Percentiles rank a stretch among this genome's conserved stretches.
These are phyloP conservation scores for Penicillium sp. DNA, from an alignment of 2,329 filamentous ascomycete species.

Conservation along the genomic window DNA sequence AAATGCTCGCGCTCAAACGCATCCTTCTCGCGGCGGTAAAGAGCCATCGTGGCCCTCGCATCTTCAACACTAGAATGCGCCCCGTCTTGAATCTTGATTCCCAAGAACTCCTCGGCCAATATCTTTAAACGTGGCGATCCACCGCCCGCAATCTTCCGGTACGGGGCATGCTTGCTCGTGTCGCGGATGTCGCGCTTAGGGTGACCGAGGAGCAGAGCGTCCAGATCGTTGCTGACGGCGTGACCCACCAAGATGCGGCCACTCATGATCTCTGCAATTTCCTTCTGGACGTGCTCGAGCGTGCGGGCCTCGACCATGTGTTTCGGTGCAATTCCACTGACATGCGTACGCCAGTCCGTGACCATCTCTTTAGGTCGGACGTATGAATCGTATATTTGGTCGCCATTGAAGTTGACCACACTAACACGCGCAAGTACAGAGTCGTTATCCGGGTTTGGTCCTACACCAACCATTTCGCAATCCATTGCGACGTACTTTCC, in stretches of 20 bases:
- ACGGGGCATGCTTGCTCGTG: constrained; percentile 75
- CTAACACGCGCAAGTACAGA: constrained; percentile 84
- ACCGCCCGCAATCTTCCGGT: constrained; percentile 61
- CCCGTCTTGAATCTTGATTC: constrained; percentile 60
- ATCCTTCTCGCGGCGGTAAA: constrained; percentile 81
- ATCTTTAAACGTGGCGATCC: constrained; percentile 56
- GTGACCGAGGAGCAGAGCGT: constrained; percentile 75
- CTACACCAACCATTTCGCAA: constrained; percentile 96
- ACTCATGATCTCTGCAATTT: constrained; percentile 59
- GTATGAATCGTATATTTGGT: constrained; percentile 91
- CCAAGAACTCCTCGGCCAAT: constrained; percentile 58
- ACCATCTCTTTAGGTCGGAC: constrained; percentile 77
- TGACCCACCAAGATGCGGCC: constrained; percentile 79
- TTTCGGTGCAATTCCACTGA: constrained; percentile 77
- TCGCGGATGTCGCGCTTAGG: constrained; percentile 78
- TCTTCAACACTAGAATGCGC: constrained; percentile 69
- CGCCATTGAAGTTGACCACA: constrained; percentile 89
- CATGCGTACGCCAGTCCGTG: constrained; percentile 84
- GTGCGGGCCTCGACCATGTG: constrained; percentile 69
- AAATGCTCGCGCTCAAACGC: constrained; percentile 81
- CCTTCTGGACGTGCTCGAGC: constrained; percentile 73
- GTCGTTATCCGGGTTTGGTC: constrained; percentile 61
- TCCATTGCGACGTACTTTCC: constrained; percentile 93
- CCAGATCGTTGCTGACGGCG: constrained; percentile 75
- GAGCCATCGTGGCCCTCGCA: constrained; percentile 83